Evolutionary conservation across 345 rosid species (phyloP).

Genomic region (Fremontodendron californicum): DNA sequence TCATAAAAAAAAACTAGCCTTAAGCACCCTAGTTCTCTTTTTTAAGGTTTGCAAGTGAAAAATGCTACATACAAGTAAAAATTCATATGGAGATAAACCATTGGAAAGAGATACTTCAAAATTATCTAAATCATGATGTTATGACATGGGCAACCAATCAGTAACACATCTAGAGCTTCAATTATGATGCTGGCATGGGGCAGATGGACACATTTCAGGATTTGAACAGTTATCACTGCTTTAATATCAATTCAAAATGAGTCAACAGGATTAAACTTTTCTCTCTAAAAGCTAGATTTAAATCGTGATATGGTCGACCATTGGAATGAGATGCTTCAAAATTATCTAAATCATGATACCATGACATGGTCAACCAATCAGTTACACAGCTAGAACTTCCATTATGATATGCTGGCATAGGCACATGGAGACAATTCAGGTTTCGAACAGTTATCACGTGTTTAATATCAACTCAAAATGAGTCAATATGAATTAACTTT

Average conservation of each 20-base stretch:
- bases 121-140: background rate
- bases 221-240: background rate
- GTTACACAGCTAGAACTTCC: too few relatives aligned
- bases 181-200: background rate
- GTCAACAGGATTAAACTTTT: background rate
- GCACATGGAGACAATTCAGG: too few relatives aligned
- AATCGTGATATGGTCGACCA: too few relatives aligned
- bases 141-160: background rate
- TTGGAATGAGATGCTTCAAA: too few relatives aligned
- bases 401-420: too few relatives aligned
- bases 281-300: background rate
- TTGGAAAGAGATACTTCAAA: background rate
- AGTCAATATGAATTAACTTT: too few relatives aligned
- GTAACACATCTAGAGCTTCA: background rate
- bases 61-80: background rate
- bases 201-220: background rate
- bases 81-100: background rate
- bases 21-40: background rate
- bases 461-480: too few relatives aligned
- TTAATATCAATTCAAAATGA: background rate
- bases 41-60: background rate
- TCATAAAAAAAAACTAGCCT: background rate
- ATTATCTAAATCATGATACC: too few relatives aligned
- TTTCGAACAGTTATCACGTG: too few relatives aligned
- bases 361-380: too few relatives aligned